phyloP scores from a whole-genome alignment of 2,329 filamentous ascomycete species.

The Aureobasidium sp. region DNA sequence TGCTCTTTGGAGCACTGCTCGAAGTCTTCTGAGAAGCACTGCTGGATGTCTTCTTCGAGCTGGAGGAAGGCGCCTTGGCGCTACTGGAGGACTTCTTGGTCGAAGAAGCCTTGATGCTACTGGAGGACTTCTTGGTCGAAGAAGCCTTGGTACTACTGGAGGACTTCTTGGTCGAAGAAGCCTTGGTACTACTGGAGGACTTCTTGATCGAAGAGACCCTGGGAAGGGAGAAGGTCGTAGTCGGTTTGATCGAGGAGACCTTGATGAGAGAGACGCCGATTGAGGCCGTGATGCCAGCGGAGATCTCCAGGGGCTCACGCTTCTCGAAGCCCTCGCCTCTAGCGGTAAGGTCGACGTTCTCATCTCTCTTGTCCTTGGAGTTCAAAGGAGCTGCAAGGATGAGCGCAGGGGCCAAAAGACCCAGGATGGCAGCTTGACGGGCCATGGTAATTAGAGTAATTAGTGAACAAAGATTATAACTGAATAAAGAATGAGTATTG shows the following conservation, averaged over 20 bases:
- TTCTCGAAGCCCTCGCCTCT: background rate
- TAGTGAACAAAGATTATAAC: background rate
- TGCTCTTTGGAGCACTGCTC: background rate
- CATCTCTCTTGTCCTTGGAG: background rate
- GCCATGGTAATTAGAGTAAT: background rate
- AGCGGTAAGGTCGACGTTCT: background rate
- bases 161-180: too few species aligned
- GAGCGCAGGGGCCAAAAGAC: slow-evolving; percentile 6
- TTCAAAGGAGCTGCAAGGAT: slow-evolving; percentile 7
- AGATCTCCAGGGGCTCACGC: background rate
- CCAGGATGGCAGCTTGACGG: slow-evolving; percentile 3
- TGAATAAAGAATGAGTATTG: background rate
- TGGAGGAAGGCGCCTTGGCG: background rate
- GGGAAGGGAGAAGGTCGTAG: background rate
- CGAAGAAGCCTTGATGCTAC: background rate
- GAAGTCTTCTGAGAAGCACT: background rate
- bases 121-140: background rate
- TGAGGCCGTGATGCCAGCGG: background rate
- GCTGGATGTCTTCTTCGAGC: background rate
- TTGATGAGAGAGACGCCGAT: background rate
- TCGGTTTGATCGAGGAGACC: background rate
- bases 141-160: too few species aligned
- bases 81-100: background rate
- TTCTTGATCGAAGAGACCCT: background rate
- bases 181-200: background rate